Percentiles rank a stretch among this genome's conserved stretches.
These are phyloP conservation scores for Fusarium newnesense DNA, from an alignment of 2,329 filamentous ascomycete species.

Conservation along the genomic window DNA sequence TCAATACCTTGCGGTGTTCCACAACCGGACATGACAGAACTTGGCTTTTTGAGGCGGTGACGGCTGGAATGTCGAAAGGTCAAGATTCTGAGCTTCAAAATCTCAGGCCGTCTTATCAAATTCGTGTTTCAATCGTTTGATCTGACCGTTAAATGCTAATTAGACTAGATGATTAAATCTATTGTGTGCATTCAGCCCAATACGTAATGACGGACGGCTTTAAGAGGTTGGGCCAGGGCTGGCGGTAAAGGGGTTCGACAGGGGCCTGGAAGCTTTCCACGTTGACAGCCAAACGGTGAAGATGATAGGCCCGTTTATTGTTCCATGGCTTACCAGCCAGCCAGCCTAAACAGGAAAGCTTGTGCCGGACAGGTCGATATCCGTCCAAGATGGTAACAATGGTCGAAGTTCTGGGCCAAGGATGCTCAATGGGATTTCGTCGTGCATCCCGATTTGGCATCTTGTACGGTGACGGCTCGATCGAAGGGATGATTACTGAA, in stretches of 20 bases:
- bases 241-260: not conserved
- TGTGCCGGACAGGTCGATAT: constrained; percentile 1
- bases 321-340: not conserved
- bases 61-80: not conserved
- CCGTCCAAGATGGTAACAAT: constrained; percentile 6
- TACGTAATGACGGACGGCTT: not conserved
- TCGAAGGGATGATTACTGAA: not conserved
- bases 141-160: constrained; percentile 10
- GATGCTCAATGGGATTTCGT: not conserved
- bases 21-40: not conserved
- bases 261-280: not conserved
- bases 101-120: constrained; percentile 8
- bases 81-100: constrained; percentile 13
- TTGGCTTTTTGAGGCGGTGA: constrained; percentile 25
- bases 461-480: not conserved
- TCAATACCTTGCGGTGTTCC: constrained; percentile 3
- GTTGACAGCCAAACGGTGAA: not conserved
- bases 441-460: not conserved
- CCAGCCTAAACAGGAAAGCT: constrained; percentile 17
- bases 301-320: constrained; percentile 12
- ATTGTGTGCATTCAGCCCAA: not conserved
- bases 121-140: not conserved
- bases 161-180: not conserved
- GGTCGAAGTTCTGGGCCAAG: constrained; percentile 6
- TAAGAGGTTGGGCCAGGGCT: not conserved